Evolutionary conservation across 805 yeast species (phyloP), one percentile per base, ranked within the genome.

Genomic region (Candida ulmi): DNA sequence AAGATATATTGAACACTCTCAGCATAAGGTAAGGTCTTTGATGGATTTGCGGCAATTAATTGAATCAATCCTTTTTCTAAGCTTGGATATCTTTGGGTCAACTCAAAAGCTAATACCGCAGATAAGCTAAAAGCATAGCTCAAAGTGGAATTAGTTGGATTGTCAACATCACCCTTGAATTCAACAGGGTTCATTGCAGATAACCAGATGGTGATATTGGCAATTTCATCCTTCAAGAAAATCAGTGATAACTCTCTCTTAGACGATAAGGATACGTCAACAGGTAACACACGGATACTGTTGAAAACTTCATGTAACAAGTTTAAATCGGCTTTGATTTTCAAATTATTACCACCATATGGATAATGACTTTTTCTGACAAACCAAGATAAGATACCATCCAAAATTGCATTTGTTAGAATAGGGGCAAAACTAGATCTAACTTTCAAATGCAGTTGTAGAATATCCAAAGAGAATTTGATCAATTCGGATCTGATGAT

Each of bases 371-470:
- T 68, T 17, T 75, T 68, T 34, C 66, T 70, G 18, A 68, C 69
- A 56, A 88, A 93, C 96, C 98, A 90, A 2, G 83, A 71, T 32
- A 93, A 68, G 0, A 83, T 74, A 15, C 87, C 88, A 40, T 75
- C 78, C 18, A 84, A 57, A 13, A 88, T 71, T 3, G 73, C 46
- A 12, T 46, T 40, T 11, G 56, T 72, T 48, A 88, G 61, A 2
- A 59, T 51, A 3, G 60, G 43, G 17, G 67, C 64, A 42, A 71
- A 68, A 45, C 72, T 66, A 2, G 81, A 68, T 2, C 63, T 60
- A 35, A 78, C 67, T 40, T 69, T 68, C 33, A 58, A 49, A 54
- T 84, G 87, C 21, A 73, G 74, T 15, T 63, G 67, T 44, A 85
- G 62, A 3, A 88, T 69, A 35, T 81, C 83, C 38, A 84, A 63